Conservation (phyloP, 257 asterid genomes). For the Plantago ovata region DNA sequence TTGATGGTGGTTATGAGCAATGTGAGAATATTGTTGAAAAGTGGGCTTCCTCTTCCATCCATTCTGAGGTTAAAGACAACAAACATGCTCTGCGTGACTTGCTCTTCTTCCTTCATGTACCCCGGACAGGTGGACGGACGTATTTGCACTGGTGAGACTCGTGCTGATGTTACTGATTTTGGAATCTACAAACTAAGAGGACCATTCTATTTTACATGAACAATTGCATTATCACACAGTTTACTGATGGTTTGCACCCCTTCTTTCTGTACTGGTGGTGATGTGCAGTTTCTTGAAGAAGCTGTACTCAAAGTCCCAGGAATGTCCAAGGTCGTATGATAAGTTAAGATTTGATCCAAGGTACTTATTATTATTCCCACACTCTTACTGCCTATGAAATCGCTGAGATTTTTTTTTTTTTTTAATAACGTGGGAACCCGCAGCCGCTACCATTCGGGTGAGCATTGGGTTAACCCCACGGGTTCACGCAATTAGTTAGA, state of each 20-base stretch:
- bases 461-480: too few relatives aligned
- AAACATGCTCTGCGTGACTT: conserved; percentile 67
- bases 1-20: conserved; percentile 41
- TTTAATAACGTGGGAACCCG: too few relatives aligned
- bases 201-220: background rate
- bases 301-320: conserved; percentile 59
- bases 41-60: conserved; percentile 79
- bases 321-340: conserved; percentile 96
- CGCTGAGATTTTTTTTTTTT: too few relatives aligned
- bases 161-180: conserved; percentile 5
- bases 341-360: conserved; percentile 85
- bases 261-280: conserved; percentile 4
- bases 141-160: conserved; percentile 76
- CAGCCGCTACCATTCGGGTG: too few relatives aligned
- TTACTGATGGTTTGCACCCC: conserved; percentile 18
- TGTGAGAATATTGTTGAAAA: conserved; percentile 67
- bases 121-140: conserved; percentile 97
- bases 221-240: background rate
- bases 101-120: conserved; percentile 94
- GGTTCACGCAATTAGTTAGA: too few relatives aligned
- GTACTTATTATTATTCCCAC: conserved; percentile 33
- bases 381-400: too few relatives aligned
- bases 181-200: conserved; percentile 6
- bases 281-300: conserved; percentile 74
- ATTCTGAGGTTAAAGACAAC: conserved; percentile 51